Conservation (phyloP, 2,329 filamentous ascomycete genomes). For the Cordyceps javanica region DNA sequence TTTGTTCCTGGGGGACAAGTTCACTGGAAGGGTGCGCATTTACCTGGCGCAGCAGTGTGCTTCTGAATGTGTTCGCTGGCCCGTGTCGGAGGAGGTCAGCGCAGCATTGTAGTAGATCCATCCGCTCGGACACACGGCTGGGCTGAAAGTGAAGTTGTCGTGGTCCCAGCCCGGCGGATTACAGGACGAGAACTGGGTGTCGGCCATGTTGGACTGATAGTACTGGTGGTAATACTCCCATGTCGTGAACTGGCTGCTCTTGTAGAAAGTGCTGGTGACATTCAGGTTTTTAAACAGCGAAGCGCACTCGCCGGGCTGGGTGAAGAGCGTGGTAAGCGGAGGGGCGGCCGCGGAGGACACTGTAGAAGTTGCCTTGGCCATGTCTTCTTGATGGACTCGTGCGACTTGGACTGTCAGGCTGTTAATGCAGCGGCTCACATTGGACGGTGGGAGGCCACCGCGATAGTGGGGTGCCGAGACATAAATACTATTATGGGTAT, state of each 20-base stretch:
- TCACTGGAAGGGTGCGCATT: neutral
- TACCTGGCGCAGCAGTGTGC: slow-evolving; percentile 5
- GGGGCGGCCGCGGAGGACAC: neutral
- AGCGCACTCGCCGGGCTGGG: neutral
- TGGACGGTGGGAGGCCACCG: neutral
- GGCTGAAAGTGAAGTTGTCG: slow-evolving; percentile 5
- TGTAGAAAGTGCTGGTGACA: neutral
- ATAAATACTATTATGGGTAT: neutral
- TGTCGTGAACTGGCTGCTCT: neutral
- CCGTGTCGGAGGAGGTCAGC: neutral
- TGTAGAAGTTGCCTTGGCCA: neutral
- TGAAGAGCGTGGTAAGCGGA: neutral
- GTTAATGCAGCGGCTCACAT: neutral
- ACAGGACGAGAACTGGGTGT: neutral
- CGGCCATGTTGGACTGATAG: neutral
- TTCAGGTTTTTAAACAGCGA: neutral
- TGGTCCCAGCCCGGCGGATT: slow-evolving; percentile 2
- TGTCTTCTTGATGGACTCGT: neutral
- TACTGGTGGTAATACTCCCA: neutral
- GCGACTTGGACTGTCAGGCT: neutral
- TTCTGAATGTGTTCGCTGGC: neutral
- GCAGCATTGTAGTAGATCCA: neutral
- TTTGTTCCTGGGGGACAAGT: neutral
- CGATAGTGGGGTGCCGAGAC: neutral
- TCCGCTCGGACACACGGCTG: slow-evolving; percentile 5